Percentiles rank a stretch among this genome's conserved stretches.
Evolutionary conservation across 805 yeast genomes (phyloP).

Genomic region (Schwanniomyces occidentalis): DNA sequence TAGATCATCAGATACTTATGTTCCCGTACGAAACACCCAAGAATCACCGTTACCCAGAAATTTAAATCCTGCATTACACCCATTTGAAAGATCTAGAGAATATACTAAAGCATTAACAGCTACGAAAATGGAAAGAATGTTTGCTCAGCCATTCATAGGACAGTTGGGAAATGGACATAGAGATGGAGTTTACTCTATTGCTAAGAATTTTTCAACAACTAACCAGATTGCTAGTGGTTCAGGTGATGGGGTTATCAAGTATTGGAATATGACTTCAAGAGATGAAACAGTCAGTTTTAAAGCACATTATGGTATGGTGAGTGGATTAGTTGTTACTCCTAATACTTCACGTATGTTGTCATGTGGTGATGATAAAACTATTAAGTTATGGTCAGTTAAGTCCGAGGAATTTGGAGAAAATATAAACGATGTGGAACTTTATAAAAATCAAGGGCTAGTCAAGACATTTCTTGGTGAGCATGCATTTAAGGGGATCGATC

Average conservation of each 20-base stretch:
- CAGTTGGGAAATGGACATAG: constrained; percentile 94
- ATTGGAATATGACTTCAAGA: constrained; percentile 86
- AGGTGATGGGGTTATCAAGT: constrained; percentile 93
- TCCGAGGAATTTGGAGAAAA: constrained; percentile 48
- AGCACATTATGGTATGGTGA: constrained; percentile 88
- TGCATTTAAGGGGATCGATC: constrained; percentile 83
- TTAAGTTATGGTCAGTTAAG: constrained; percentile 10
- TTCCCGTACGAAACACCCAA: constrained; percentile 89
- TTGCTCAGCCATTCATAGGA: constrained; percentile 96
- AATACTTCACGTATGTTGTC: constrained; percentile 53
- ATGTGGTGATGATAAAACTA: constrained; percentile 80
- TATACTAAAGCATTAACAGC: constrained; percentile 94
- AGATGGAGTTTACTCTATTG: constrained; percentile 89
- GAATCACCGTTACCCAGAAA: constrained; percentile 86
- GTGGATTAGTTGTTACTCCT: constrained; percentile 64
- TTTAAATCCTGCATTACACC: constrained; percentile 91
- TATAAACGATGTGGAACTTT: constrained; percentile 31
- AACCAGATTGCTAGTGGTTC: constrained; percentile 86
- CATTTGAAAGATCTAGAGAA: constrained; percentile 95
- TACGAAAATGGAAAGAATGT: constrained; percentile 92
- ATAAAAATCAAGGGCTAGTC: constrained; percentile 52
- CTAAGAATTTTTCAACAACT: constrained; percentile 69
- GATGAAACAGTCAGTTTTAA: constrained; percentile 73
- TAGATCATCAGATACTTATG: constrained; percentile 87
- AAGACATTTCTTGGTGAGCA: constrained; percentile 84